Evolutionary conservation across 257 asterid species (phyloP).

Genomic region (Henckelia pumila): DNA sequence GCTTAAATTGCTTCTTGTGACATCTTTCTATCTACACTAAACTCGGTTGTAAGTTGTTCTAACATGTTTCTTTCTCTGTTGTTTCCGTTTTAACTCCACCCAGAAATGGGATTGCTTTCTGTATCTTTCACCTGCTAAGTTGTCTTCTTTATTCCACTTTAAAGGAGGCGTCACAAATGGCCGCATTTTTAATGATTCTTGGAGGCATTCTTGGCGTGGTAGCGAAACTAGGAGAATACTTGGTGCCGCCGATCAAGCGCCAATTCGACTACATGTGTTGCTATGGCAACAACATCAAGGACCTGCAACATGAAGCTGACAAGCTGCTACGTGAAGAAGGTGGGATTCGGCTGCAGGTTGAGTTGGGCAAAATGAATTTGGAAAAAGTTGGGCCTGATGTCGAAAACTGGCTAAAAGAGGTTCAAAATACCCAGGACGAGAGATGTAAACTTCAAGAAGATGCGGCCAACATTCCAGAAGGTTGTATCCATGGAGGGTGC

Average conservation of each 20-base stretch:
- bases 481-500: conserved; percentile 18
- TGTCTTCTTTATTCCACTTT: too few relatives aligned
- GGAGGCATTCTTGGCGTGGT: conserved; percentile 6
- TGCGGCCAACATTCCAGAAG: background rate
- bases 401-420: conserved; percentile 16
- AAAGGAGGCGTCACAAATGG: conserved; percentile 1
- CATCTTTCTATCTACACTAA: too few relatives aligned
- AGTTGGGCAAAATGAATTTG: conserved; percentile 14
- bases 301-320: conserved; percentile 5
- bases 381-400: conserved; percentile 15
- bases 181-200: background rate
- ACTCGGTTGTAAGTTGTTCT: too few relatives aligned
- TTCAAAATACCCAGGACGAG: background rate
- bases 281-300: conserved; percentile 14
- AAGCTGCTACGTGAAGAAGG: conserved; percentile 1
- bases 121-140: too few relatives aligned
- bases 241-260: conserved; percentile 19
- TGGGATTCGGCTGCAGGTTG: conserved; percentile 18
- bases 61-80: too few relatives aligned
- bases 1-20: too few relatives aligned
- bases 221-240: conserved; percentile 5
- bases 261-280: conserved; percentile 18
- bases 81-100: too few relatives aligned
- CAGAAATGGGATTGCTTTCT: too few relatives aligned
- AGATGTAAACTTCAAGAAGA: background rate